Evolutionary conservation across 225 moss, liverwort and hornwort species (phyloP), one percentile per base, ranked within the genome.

Genomic region (Antitrichia curtipendula): DNA sequence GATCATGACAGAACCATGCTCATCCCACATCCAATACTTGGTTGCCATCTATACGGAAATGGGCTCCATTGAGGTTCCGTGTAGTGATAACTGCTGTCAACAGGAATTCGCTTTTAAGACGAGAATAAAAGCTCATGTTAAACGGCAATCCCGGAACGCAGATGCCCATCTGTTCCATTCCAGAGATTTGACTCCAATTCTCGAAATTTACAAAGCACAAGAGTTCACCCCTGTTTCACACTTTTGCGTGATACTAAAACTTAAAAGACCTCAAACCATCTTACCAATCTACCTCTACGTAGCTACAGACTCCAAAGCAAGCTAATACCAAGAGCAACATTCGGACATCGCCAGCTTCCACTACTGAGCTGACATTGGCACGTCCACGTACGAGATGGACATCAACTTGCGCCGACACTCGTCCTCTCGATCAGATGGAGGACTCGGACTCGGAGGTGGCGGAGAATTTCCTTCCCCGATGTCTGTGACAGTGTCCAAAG

Each of bases 371-470:
- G 91, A 75, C 85, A 89, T 79, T 3, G 87, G 52, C 25, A 87
- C 90, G 56, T 91, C 87, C 23, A 89, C 81, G 41, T 89, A 93
- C 8, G 93, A 90, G 29, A 93, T 91, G 11, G 90, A 86, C 89
- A 93, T 88, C 86, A 93, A 71, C 89, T 90, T 93, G 86, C 93
- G 93, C 53, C 91, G 90, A 83, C 89, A 89, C 61, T 91, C 93
- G 29, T 88, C 91, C 38, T 93, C 93, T 49, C 43, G n/a, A 38
- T 88, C 93, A 23, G 74, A 31, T 70, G 73, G 82, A 23, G 68
- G 68, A 23, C 68, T 23, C 12, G 77, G 86, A 57, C 62, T 80
- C 28, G 1, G 82, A 82, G 82, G 25, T 23, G 87, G 61, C 31
- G 72, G 77, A 73, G 90, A 50, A 38, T 49, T 60, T 40, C 32